These are phyloP conservation scores for Paragyromitra xinjiangensis DNA, from an alignment of 495 filamentous ascomycete genomes.

Conservation along the genomic window DNA sequence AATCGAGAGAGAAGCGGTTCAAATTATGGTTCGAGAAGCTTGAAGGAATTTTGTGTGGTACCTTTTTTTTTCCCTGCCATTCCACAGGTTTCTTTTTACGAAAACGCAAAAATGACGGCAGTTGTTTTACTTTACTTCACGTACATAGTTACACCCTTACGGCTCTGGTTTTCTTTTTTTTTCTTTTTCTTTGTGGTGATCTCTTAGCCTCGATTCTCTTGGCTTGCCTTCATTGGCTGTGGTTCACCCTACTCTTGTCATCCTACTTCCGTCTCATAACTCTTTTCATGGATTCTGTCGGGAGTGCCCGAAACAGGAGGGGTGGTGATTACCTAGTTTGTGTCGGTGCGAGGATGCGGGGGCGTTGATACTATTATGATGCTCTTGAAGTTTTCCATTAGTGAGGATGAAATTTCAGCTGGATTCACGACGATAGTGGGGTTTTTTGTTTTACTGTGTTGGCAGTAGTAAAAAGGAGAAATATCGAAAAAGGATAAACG, in stretches of 20 bases:
- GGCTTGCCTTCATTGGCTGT: background rate
- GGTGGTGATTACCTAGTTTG: background rate
- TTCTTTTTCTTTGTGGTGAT: conserved; percentile 31
- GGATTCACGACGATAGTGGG: background rate
- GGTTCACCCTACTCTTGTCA: conserved; percentile 12
- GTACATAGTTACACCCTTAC: conserved; percentile 49
- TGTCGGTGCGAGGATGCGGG: background rate
- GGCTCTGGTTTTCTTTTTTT: conserved; percentile 34
- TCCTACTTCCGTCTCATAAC: background rate
- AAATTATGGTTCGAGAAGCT: conserved; percentile 6
- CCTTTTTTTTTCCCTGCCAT: conserved; percentile 3
- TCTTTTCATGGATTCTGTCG: background rate
- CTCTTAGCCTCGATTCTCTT: conserved; percentile 19
- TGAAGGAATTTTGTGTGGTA: conserved; percentile 3
- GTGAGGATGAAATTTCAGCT: background rate
- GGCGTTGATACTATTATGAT: conserved; percentile 1
- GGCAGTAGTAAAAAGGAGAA: conserved; percentile 11
- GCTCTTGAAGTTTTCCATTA: background rate
- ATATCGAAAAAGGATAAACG: background rate
- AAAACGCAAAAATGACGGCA: conserved; percentile 32
- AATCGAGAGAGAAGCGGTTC: background rate
- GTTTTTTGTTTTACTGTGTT: conserved; percentile 1
- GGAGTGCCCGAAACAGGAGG: background rate
- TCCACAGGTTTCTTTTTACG: conserved; percentile 17
- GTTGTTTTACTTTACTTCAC: conserved; percentile 40